Base-by-base conservation (phyloP, 495 filamentous ascomycete genomes). In the Cryomyces antarcticus region DNA sequence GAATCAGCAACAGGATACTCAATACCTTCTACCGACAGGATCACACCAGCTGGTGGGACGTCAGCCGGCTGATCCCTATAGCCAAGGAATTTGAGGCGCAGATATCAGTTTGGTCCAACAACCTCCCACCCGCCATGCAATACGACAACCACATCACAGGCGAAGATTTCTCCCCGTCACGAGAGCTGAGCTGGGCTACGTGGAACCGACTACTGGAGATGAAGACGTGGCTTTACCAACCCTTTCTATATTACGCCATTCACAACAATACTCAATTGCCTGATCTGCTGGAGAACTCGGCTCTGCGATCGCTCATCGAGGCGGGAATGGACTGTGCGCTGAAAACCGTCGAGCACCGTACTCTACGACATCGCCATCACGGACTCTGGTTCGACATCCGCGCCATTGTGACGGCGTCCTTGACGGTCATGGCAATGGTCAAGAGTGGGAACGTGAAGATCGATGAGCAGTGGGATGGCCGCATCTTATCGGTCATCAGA, bases 281-380 rank as follows among this genome's bases (percentile, higher is more conserved):
- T 12, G 33, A 35, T 9, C 33, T 35, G 7, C 33, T 9, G 33
- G 33, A 35, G 33, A 35, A 35, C 11, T 13, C 38, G 10, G 30
- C 17, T 17, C 38, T 49, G 3, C 36, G 42, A n/a, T 37, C 40
- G 10, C 41, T 49, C 31, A 45, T 48, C 46, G 35, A 31, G 28
- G 43, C 46, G 3, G 46, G 41, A 11, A 48, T 48, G 9, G 43
- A 48, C 7, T 48, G 46, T 38, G 41, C 31, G 17, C 17, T 40
- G 3, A 41, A 38, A 13, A 41, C 44, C 17, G 36, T 49, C n/a
- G 37, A 46, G 10, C 11, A 35, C 6, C 42, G 47, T 4, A 34
- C 47, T 13, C 30, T 49, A 7, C 47, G 47, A 37, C 47, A 49
- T 30, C 42, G 47, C 17, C 47, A 49, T 42, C 47, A 49, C 31